Conservation (phyloP, 73 alveolate species). For the Breviolum minutum region DNA sequence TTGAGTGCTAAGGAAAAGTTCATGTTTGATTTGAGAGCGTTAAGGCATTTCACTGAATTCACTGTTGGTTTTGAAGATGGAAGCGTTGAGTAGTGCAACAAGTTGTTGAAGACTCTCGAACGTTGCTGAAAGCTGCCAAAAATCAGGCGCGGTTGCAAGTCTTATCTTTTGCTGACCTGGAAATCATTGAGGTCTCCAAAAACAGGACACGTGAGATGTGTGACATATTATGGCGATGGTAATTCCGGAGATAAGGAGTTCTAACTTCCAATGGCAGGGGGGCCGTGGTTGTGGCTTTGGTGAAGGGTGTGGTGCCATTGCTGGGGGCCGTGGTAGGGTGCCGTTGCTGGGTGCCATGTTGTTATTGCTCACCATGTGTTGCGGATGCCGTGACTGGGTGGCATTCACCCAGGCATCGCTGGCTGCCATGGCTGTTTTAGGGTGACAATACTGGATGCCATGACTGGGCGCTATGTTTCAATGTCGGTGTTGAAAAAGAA, state of each 20-base stretch:
- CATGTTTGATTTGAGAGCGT: background rate
- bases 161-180: conserved; percentile 22
- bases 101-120: background rate
- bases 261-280: background rate
- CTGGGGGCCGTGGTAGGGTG: too few relatives aligned
- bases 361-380: too few relatives aligned
- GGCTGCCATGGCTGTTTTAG: too few relatives aligned
- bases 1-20: background rate
- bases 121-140: background rate
- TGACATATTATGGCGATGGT: background rate
- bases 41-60: too few relatives aligned
- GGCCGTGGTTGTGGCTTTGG: background rate
- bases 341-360: too few relatives aligned
- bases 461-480: too few relatives aligned
- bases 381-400: too few relatives aligned
- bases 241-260: background rate
- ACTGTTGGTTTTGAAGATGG: too few relatives aligned
- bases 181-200: conserved; percentile 16
- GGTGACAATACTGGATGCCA: too few relatives aligned
- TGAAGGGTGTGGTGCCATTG: too few relatives aligned
- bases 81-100: background rate
- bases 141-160: conserved; percentile 52
- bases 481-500: too few relatives aligned
- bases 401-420: too few relatives aligned
- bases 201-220: conserved; percentile 22